Base-by-base conservation (phyloP, 371 early-diverging fungal genomes). In the Fennellomyces sp. region DNA sequence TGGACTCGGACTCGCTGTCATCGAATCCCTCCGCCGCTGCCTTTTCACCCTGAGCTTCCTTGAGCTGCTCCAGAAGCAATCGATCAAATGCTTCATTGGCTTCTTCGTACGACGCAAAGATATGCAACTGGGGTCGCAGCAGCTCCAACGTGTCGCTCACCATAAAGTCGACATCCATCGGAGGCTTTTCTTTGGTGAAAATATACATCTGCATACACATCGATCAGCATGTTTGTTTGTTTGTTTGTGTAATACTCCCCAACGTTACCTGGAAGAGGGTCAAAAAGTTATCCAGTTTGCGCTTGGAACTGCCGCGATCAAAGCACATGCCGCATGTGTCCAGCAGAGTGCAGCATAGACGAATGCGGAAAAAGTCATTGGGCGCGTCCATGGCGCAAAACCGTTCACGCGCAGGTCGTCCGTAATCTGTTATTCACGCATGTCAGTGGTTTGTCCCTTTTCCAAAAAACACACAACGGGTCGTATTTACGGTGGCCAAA, bases 311-410 rank as follows among this genome's bases (percentile, higher is more conserved):
- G 10, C 91, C 92, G 30, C 86, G 70, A 61, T 91, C 89, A 73
- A 96, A 92, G 66, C 87, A 89, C 70, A 83, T 80, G 11, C 97
- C 95, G 60, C 97, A 96, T 0, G 94, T 88, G 49, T 93, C 93
- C 6, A 99, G 82, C 19, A 98, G 61, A 0, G 92, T 88, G 77
- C 95, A 94, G 52, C 86, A 85, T 5, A 99, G 78, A 21, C 97
- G 88, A 21, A 96, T 85, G 29, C 99, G 89, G 87, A 99, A 98
- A 68, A 91, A 96, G 70, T 98, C 97, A 64, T 87, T 73, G 10
- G 94, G 89, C 3, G 88, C 80, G 64, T 99, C 99, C 12, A 93
- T 70, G 3, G 85, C 80, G 56, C 85, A 87, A 21, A 75, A 76
- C 5, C 84, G 77, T 13, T 84, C 88, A 36, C 82, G 86, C 5